Evolutionary conservation across 2,329 filamentous ascomycete species (phyloP).

Genomic region (Sporothrix globosa): DNA sequence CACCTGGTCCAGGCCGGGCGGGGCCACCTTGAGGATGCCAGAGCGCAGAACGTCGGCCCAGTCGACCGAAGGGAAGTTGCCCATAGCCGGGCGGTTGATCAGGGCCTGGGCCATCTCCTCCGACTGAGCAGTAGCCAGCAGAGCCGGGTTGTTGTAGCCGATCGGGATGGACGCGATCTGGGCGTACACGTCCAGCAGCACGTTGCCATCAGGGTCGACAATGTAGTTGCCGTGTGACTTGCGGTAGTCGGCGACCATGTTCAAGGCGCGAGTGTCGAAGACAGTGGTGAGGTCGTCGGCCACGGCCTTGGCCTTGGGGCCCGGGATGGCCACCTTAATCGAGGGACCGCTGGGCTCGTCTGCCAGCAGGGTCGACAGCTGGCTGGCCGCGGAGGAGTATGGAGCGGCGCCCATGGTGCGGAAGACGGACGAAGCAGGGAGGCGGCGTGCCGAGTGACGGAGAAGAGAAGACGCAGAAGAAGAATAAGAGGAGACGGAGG

Average conservation of each 20-base stretch:
- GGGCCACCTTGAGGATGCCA: conserved; percentile 80
- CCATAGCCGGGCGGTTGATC: conserved; percentile 86
- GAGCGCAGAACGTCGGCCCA: conserved; percentile 80
- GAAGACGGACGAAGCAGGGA: conserved; percentile 7
- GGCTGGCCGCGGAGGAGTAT: conserved; percentile 34
- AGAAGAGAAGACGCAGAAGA: conserved; percentile 7
- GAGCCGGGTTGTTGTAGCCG: conserved; percentile 85
- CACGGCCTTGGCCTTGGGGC: conserved; percentile 70
- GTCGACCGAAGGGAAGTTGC: conserved; percentile 86
- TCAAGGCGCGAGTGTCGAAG: conserved; percentile 83
- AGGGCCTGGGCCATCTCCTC: conserved; percentile 78
- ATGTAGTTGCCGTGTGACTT: conserved; percentile 82
- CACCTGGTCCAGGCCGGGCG: conserved; percentile 81
- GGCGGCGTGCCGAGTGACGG: conserved; percentile 14
- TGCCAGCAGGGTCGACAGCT: conserved; percentile 39
- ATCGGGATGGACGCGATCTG: conserved; percentile 93
- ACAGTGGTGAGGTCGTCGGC: conserved; percentile 74
- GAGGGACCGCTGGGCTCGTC: conserved; percentile 56
- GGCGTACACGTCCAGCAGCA: conserved; percentile 77
- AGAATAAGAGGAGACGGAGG: conserved; percentile 9
- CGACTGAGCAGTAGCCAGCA: conserved; percentile 70
- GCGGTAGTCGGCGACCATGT: conserved; percentile 77
- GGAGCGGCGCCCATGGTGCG: conserved; percentile 35
- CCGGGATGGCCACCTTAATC: conserved; percentile 68
- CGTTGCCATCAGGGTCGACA: conserved; percentile 70